Evolutionary conservation across 2,329 filamentous ascomycete genomes (phyloP).

Genomic region (Grosmannia clavigera): DNA sequence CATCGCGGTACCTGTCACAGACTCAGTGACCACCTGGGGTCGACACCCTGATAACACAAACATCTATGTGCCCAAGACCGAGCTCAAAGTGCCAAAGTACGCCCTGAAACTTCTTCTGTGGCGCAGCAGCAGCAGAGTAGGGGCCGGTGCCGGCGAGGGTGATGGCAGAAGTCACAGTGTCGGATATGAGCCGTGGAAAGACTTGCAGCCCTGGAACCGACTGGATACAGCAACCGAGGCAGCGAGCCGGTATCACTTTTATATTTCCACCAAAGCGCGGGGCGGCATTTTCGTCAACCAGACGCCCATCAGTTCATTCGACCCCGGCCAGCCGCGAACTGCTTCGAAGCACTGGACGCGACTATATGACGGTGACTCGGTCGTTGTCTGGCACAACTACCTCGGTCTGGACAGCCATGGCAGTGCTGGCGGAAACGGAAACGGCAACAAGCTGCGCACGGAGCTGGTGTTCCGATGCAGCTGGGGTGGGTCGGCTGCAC

Average conservation of each 20-base stretch:
- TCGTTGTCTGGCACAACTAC: slow-evolving; percentile 54
- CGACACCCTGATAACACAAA: slow-evolving; percentile 56
- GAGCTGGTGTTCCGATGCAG: slow-evolving; percentile 40
- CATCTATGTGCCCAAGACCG: slow-evolving; percentile 47
- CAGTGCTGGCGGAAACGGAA: neutral
- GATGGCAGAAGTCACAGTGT: slow-evolving; percentile 27
- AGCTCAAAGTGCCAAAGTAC: slow-evolving; percentile 67
- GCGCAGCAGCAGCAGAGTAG: slow-evolving; percentile 48
- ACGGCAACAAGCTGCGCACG: slow-evolving; percentile 13
- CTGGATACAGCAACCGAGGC: slow-evolving; percentile 26
- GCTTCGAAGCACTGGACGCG: slow-evolving; percentile 52
- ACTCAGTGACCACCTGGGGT: slow-evolving; percentile 65
- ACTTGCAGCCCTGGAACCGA: slow-evolving; percentile 42
- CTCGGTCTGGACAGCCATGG: slow-evolving; percentile 16
- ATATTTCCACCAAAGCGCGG: slow-evolving; percentile 68
- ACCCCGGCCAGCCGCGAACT: slow-evolving; percentile 38
- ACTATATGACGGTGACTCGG: slow-evolving; percentile 63
- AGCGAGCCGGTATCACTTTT: slow-evolving; percentile 49
- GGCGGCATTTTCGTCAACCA: slow-evolving; percentile 68
- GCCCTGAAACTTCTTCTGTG: slow-evolving; percentile 70
- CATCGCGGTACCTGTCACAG: slow-evolving; percentile 52
- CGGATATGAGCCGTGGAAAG: slow-evolving; percentile 47
- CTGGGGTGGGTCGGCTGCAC: slow-evolving; percentile 41
- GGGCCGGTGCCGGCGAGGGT: neutral
- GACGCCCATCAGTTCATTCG: slow-evolving; percentile 45